Conservation (phyloP, 176 grass and related monocot genomes). For the Aegilops tauschii region DNA sequence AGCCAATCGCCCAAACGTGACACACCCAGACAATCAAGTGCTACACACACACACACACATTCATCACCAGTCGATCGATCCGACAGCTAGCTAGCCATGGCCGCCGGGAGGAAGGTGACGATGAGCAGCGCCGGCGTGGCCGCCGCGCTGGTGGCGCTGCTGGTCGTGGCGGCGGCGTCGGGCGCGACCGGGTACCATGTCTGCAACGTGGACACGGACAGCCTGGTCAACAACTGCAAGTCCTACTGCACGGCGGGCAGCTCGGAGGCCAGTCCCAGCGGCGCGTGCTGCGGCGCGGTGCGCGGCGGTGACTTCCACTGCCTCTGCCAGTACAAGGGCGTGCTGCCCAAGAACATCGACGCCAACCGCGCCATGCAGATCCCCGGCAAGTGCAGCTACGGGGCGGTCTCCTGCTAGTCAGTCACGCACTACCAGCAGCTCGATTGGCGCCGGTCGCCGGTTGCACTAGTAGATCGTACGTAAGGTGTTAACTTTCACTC, state of each 20-base stretch:
- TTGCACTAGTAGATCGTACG: neutral
- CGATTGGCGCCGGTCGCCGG: neutral
- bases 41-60: neutral
- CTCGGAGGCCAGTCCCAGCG: neutral
- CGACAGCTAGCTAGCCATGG: neutral
- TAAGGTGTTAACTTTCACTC: neutral
- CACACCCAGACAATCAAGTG: neutral
- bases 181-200: neutral
- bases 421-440: neutral
- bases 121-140: neutral
- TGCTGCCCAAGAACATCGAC: neutral
- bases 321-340: conserved; percentile 28
- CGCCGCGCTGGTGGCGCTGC: conserved; percentile 6
- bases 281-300: conserved; percentile 41
- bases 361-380: conserved; percentile 26
- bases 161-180: conserved; percentile 5
- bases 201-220: neutral
- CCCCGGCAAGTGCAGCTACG: neutral
- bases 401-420: neutral
- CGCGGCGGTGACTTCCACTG: neutral
- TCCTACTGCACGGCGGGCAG: neutral
- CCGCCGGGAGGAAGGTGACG: neutral
- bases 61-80: neutral
- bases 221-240: neutral
- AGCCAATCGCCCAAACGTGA: neutral